phyloP scores from a whole-genome alignment of 2,329 filamentous ascomycete genomes.

The Trichoderma citrinoviride region DNA sequence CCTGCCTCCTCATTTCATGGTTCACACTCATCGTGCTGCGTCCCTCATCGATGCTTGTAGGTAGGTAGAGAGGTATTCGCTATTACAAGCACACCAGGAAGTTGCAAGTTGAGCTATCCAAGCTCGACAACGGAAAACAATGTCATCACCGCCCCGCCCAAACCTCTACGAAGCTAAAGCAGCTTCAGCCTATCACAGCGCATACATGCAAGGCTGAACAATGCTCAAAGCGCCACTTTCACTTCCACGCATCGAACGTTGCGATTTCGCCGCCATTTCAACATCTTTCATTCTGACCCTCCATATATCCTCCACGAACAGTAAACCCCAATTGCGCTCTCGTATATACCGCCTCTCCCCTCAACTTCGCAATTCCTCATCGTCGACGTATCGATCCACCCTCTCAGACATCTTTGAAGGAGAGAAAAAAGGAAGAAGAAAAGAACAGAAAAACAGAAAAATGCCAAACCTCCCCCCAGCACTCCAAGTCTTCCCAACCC shows the following conservation, averaged over 20 bases:
- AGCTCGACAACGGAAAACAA: not conserved
- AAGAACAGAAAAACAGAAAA: not conserved
- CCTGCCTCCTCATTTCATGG: constrained; percentile 66
- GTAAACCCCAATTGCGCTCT: not conserved
- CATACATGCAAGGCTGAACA: constrained; percentile 13
- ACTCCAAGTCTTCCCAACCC: constrained; percentile 26
- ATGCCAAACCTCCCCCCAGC: constrained; percentile 22
- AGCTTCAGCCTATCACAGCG: not conserved
- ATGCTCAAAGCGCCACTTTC: not conserved
- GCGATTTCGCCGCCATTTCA: not conserved
- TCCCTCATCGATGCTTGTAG: not conserved
- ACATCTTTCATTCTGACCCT: not conserved
- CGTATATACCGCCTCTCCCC: too few relatives aligned
- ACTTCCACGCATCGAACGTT: not conserved
- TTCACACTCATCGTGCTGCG: constrained; percentile 36
- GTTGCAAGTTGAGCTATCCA: not conserved
- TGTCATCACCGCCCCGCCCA: constrained; percentile 11
- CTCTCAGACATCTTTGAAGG: not conserved
- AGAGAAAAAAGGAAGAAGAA: not conserved
- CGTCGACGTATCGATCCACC: too few relatives aligned
- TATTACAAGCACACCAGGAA: not conserved
- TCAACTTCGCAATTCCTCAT: too few relatives aligned
- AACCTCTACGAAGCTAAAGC: not conserved
- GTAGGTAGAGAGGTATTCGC: too few relatives aligned
- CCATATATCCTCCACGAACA: too few relatives aligned